A percentile compares a stretch with the other conserved stretches of the same genome.
These are phyloP conservation scores for Helicostylum pulchrum DNA, from an alignment of 192 early-diverging fungal species.

Conservation along the genomic window DNA sequence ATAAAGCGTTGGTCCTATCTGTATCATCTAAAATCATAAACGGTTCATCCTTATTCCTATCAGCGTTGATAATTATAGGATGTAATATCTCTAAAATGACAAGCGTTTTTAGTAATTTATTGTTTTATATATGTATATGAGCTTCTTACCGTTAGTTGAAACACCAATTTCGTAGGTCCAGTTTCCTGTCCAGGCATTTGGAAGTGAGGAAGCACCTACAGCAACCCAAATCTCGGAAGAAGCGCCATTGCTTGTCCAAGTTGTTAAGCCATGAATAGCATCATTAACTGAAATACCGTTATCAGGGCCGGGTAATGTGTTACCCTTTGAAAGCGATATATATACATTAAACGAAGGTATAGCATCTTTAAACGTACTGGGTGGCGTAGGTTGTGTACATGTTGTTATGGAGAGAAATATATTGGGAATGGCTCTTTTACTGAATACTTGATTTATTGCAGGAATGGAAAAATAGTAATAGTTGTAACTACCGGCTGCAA, in stretches of 20 bases:
- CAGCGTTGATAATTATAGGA: neutral
- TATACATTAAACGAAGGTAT: slow-evolving; percentile 29
- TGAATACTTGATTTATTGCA: neutral
- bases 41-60: neutral
- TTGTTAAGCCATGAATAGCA: slow-evolving; percentile 11
- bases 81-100: neutral
- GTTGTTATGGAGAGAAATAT: slow-evolving; percentile 31
- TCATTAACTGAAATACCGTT: slow-evolving; percentile 15
- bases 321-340: slow-evolving; percentile 15
- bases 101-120: neutral
- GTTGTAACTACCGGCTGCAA: slow-evolving; percentile 1
- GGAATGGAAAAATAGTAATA: slow-evolving; percentile 20
- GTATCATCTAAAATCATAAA: slow-evolving; percentile 32
- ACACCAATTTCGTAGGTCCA: slow-evolving; percentile 37
- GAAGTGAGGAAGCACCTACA: slow-evolving; percentile 22
- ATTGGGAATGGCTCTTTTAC: neutral
- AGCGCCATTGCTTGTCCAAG: slow-evolving; percentile 10
- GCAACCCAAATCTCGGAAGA: slow-evolving; percentile 26
- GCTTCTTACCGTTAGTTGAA: slow-evolving; percentile 28
- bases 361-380: slow-evolving; percentile 4
- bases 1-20: slow-evolving; percentile 32
- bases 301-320: slow-evolving; percentile 29
- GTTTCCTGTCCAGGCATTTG: slow-evolving; percentile 21
- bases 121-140: too few relatives aligned
- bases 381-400: slow-evolving; percentile 30